These are phyloP conservation scores for Decorospora gaudefroyi DNA, from an alignment of 2,329 filamentous ascomycete species.

Conservation along the genomic window DNA sequence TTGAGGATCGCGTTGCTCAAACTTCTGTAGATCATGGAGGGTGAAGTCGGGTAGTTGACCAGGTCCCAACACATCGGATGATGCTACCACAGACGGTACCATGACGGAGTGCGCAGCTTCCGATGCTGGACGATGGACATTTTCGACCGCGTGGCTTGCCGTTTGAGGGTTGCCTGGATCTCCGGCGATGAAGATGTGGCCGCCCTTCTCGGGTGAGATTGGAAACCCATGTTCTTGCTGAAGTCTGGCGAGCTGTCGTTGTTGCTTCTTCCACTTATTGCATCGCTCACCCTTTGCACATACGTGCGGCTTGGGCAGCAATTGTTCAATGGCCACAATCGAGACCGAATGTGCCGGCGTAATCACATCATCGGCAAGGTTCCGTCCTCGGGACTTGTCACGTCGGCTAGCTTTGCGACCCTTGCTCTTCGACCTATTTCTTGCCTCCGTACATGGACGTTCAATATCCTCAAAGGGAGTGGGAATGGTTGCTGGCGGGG, in stretches of 20 bases:
- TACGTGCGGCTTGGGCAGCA: conserved; percentile 80
- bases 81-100: conserved; percentile 74
- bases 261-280: conserved; percentile 78
- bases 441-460: conserved; percentile 50
- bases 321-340: conserved; percentile 88
- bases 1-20: conserved; percentile 78
- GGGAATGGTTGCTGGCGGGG: conserved; percentile 52
- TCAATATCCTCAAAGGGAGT: conserved; percentile 56
- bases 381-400: conserved; percentile 43
- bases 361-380: conserved; percentile 64
- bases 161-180: conserved; percentile 78
- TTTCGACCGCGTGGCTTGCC: conserved; percentile 57
- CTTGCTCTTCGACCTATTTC: conserved; percentile 45
- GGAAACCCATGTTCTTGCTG: conserved; percentile 71
- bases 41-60: conserved; percentile 64
- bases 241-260: conserved; percentile 74
- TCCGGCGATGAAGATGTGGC: conserved; percentile 75
- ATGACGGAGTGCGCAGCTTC: conserved; percentile 64
- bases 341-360: conserved; percentile 83
- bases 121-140: conserved; percentile 69
- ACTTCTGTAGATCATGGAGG: conserved; percentile 73
- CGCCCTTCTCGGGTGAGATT: conserved; percentile 63
- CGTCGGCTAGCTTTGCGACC: conserved; percentile 37
- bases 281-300: conserved; percentile 89
- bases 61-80: conserved; percentile 85